Base-by-base conservation (phyloP, 1,284 basidiomycete species). In the Phylloporus gajari region DNA sequence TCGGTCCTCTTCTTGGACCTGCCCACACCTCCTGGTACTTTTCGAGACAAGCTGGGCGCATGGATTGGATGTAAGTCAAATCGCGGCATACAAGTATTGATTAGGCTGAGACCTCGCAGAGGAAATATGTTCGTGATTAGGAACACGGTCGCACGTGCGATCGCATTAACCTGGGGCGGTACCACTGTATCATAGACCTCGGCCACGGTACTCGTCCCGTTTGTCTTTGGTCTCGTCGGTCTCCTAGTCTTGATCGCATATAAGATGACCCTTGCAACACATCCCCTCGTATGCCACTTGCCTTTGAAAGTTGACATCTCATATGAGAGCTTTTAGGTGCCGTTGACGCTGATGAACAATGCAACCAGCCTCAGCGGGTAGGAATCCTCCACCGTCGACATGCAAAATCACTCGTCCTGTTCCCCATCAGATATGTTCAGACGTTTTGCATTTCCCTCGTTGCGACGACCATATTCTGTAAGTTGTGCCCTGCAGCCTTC, bases 81-180 rank as follows among this genome's bases (percentile, higher is more conserved):
- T 11, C 53, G 11, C 3, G 12, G 17, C 6, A 25, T 4, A 42
- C 3, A 21, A 21, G 19, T 17, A 25, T 19, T 3, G 3, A 15
- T 3, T 21, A 15, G n/a, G 15, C 66, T 75, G 8, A 70, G 44
- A 17, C 44, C 42, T 27, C 44, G 63, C 51, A 75, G 75, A 23
- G 74, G 76, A 5, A 77, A 73, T 35, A 46, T 75, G 12, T 48
- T 76, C 19, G 51, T 77, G 8, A 60, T 77, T n/a, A 46, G 70
- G 19, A 70, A 67, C 75, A 79, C 74, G 8, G 19, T n/a, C 23
- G 66, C 69, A 12, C 68, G 35, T 15, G 59, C 74, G 35, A 65
- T 74, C 12, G 74, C 58, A 21, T 40, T 75, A 60, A 75, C 75
- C 4, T 71, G 74, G 74, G 76, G 74, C 15, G 75, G 76, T 21